A percentile compares a stretch with the other conserved stretches of the same genome.
phyloP scores from a whole-genome alignment of 108 stramenopile species.

The Conticribra guillardii region DNA sequence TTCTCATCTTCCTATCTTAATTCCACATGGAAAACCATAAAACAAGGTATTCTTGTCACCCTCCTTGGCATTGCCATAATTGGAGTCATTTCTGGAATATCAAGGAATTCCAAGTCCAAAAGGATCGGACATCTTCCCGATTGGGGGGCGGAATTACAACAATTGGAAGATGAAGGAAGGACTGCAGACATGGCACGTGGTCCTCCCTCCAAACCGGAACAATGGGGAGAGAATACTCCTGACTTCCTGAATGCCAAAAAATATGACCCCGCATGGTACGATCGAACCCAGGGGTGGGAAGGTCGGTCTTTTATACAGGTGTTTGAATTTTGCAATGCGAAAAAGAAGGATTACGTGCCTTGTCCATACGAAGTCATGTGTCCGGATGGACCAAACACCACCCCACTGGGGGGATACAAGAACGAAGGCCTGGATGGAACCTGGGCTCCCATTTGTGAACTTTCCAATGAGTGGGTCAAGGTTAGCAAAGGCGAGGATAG shows the following conservation, averaged over 20 bases:
- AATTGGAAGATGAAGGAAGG: background rate
- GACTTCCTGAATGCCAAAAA: no score
- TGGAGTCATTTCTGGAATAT: background rate
- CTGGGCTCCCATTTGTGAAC: background rate
- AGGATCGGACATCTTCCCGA: constrained; percentile 18
- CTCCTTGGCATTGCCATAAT: background rate
- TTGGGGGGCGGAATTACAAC: constrained; percentile 13
- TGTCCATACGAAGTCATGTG: constrained; percentile 18
- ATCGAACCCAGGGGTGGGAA: constrained; percentile 21
- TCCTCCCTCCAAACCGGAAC: background rate
- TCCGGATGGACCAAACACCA: background rate
- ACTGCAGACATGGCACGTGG: no score
- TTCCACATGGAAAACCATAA: constrained; percentile 1
- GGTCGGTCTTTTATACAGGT: constrained; percentile 11
- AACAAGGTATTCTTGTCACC: background rate
- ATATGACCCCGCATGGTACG: constrained; percentile 13
- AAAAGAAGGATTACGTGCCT: background rate
- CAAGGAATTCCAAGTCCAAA: background rate
- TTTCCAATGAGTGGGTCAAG: constrained; percentile 4
- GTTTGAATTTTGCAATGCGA: constrained; percentile 9
- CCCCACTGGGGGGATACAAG: constrained; percentile 5
- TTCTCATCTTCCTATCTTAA: background rate
- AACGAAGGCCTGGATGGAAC: background rate
- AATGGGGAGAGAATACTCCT: no score
- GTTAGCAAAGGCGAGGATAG: background rate